Conservation (phyloP, 495 filamentous ascomycete genomes). For the Penicillium waksmanii region DNA sequence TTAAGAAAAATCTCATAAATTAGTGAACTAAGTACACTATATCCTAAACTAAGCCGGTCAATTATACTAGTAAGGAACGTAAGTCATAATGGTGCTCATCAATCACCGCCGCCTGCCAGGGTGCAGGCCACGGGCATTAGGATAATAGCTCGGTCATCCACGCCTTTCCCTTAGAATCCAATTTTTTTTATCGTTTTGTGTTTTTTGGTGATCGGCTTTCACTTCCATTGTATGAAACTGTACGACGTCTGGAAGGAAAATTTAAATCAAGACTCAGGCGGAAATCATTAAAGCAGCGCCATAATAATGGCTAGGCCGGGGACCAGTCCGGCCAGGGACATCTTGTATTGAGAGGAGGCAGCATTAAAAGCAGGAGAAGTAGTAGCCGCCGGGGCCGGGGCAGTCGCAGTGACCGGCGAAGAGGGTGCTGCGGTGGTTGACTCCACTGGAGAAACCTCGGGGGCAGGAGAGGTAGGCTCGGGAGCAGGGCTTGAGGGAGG, state of each 20-base stretch:
- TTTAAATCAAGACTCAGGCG: not conserved
- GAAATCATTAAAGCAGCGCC: conserved; percentile 22
- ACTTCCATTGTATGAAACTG: not conserved
- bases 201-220: not conserved
- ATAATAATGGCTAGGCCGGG: conserved; percentile 24
- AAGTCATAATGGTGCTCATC: conserved; percentile 15
- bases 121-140: conserved; percentile 11
- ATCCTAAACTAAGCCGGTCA: conserved; percentile 12
- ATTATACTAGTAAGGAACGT: conserved; percentile 17
- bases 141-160: conserved; percentile 9
- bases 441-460: conserved; percentile 12
- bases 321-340: conserved; percentile 23
- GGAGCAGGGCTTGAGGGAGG: conserved; percentile 10
- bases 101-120: conserved; percentile 15
- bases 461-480: conserved; percentile 10
- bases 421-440: not conserved
- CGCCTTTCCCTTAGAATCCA: conserved; percentile 9
- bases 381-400: conserved; percentile 11
- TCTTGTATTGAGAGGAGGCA: conserved; percentile 29
- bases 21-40: conserved; percentile 17
- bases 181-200: conserved; percentile 17
- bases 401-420: not conserved
- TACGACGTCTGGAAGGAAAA: not conserved
- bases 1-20: not conserved
- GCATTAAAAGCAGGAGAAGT: conserved; percentile 25